Base-by-base conservation (phyloP, 2,329 filamentous ascomycete genomes). In the Cadophora sp. region DNA sequence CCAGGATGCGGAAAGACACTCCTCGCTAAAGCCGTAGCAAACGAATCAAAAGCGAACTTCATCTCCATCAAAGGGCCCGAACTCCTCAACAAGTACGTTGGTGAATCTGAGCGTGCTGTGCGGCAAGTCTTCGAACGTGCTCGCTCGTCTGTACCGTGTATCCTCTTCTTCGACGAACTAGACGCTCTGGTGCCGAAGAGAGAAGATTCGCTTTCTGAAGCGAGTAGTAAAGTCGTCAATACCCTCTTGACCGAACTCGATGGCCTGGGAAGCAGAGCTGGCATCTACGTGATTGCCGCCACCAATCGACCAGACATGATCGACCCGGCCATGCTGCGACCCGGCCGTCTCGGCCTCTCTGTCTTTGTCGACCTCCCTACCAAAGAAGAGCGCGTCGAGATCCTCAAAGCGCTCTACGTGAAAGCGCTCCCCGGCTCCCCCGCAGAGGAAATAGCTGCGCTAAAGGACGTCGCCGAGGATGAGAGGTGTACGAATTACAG, bases 31-130 rank as follows among this genome's bases (percentile, higher is more conserved):
- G 96, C 96, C 3, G 94, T 97, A 4, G 96, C 96, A 64, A 97
- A 97, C 78, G 94, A 97, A 78, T 94, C 92, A 8, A 93, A 95
- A 78, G 96, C 96, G 58, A 98, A 97, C 79, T 99, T 99, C 82
- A 99, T 99, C 79, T 94, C 93, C 62, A 93, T 99, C 80, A 97
- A 97, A 79, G 96, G 96, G 0, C 96, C 96, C 0, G 96, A 99
- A 78, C 84, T 99, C 11, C 86, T 99, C 55, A 98, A 98, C 83
- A 99, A 98, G 80, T 99, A 95, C 77, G 94, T 99, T 11, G 96
- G 96, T 72, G 96, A 99, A 80, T 96, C 93, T 7, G 96, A 99
- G 80, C 91, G 95, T 13, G 93, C 94, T 0, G 91, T 99, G 1
- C 89, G 96, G 24, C 93, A 97, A 77, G 91, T 98, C 0, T 99